Evolutionary conservation across 176 grass and related monocot genomes (phyloP), one percentile per base, ranked within the genome.

Genomic region (Musa troglodytarum): DNA sequence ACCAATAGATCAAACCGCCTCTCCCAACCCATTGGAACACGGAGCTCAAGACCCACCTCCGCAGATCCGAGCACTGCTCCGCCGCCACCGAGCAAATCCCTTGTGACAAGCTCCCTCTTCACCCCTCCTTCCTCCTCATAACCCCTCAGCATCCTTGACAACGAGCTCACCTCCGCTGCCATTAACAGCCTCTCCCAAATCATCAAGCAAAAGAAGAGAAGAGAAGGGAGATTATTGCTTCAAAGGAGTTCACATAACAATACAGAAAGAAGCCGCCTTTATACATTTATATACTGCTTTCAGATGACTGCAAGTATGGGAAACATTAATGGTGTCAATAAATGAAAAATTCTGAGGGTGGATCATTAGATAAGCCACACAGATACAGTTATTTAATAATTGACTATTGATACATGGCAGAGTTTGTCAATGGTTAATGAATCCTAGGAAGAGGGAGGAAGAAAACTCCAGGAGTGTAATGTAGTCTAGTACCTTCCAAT

Each of bases 81-180:
- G 66, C 82, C 93, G 4, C 91, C 86, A 65, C 96, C 96, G 65
- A 99, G 96, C 61, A 99, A 92, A 73, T 99, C 96, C 57, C 88
- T 73, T n/a, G 96, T 99, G 22, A 99, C 85, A 59, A 93, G 88
- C 77, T 99, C 91, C 69, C 79, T 55, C 71, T 69, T 67, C 21
- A 73, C 12, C 76, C 68, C 65, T 54, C 68, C 68, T 70, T 50
- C 68, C 88, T 84, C 72, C 66, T 26, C 58, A 78, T 71, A 84
- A 56, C 1, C 83, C 63, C 66, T 81, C 64, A 75, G 23, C 64
- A 82, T 54, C 11, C 77, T 57, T 12, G 88, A 77, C 86, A 92
- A 87, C 43, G 83, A 84, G 12, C 91, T 82, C n/a, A 93, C 86
- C 21, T 84, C 91, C 1, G 96, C 83, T 11, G 83, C 86, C 91